Conservation (phyloP, 208 protist genomes). For the Crithidia acanthocephali region DNA sequence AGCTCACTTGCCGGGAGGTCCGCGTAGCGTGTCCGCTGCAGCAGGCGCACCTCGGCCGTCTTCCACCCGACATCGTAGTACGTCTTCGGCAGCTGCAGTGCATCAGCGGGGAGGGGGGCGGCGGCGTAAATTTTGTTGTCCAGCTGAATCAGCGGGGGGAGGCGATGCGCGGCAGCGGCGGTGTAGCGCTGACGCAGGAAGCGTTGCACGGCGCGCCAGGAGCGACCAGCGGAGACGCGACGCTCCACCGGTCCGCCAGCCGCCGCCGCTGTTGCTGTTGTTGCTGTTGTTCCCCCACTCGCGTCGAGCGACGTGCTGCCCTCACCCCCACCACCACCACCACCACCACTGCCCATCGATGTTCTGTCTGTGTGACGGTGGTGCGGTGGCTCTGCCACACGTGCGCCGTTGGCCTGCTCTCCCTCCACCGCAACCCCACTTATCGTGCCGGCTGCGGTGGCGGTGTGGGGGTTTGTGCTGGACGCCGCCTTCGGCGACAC, state of each 20-base stretch:
- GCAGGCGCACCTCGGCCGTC: slow-evolving; percentile 53
- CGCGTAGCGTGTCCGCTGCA: slow-evolving; percentile 37
- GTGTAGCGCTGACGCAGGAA: slow-evolving; percentile 41
- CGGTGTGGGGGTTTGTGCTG: neutral
- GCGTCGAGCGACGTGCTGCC: neutral
- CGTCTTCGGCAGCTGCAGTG: slow-evolving; percentile 57
- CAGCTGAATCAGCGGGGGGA: slow-evolving; percentile 70
- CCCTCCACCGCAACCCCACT: neutral
- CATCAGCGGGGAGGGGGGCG: slow-evolving; percentile 53
- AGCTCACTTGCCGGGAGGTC: slow-evolving; percentile 50
- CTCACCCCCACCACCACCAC: neutral
- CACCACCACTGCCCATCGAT: neutral
- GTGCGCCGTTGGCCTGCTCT: neutral
- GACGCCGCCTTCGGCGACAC: neutral
- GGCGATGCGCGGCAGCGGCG: slow-evolving; percentile 23
- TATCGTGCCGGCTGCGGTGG: neutral
- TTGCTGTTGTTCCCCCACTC: neutral
- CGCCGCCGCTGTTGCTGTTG: neutral
- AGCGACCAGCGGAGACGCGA: slow-evolving; percentile 48
- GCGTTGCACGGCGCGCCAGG: slow-evolving; percentile 56
- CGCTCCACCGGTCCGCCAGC: slow-evolving; percentile 8
- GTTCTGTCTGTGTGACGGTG: neutral
- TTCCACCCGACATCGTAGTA: slow-evolving; percentile 81
- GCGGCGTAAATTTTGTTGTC: slow-evolving; percentile 60
- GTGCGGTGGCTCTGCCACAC: neutral